Percentiles rank a stretch among this genome's conserved stretches.
Evolutionary conservation across 2,329 filamentous ascomycete genomes (phyloP).

Genomic region (Pseudogymnoascus sp.): DNA sequence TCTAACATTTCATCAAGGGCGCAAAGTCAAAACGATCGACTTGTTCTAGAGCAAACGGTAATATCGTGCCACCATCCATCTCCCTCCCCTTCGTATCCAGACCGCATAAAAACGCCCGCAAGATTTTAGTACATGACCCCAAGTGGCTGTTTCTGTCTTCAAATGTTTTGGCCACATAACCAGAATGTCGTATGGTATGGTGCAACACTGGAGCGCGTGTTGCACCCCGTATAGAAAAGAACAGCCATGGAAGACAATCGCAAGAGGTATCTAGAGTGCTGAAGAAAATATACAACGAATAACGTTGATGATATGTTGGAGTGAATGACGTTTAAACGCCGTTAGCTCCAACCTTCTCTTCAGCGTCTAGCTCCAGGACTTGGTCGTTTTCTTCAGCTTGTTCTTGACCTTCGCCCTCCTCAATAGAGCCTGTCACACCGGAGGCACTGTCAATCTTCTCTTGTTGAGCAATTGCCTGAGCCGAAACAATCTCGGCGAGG

Average conservation of each 20-base stretch:
- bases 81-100: not conserved
- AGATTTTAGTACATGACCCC: not conserved
- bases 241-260: not conserved
- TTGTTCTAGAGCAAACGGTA: not conserved
- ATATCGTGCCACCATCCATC: not conserved
- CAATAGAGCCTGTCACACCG: slow-evolving; percentile 22
- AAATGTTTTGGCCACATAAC: not conserved
- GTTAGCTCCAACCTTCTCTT: not conserved
- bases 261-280: not conserved
- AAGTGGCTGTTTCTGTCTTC: not conserved
- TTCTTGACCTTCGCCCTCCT: slow-evolving; percentile 34
- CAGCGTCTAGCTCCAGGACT: not conserved
- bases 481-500: slow-evolving; percentile 94
- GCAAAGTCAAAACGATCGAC: not conserved
- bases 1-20: slow-evolving; percentile 8
- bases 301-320: not conserved
- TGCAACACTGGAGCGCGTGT: not conserved
- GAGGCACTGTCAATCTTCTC: slow-evolving; percentile 57
- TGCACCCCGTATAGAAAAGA: not conserved
- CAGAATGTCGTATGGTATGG: not conserved
- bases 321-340: not conserved
- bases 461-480: slow-evolving; percentile 91
- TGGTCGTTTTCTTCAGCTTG: not conserved
- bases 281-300: slow-evolving; percentile 8
- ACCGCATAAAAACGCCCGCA: slow-evolving; percentile 6